Conservation (phyloP, 305 asterid species). For the Solanum chacoense region DNA sequence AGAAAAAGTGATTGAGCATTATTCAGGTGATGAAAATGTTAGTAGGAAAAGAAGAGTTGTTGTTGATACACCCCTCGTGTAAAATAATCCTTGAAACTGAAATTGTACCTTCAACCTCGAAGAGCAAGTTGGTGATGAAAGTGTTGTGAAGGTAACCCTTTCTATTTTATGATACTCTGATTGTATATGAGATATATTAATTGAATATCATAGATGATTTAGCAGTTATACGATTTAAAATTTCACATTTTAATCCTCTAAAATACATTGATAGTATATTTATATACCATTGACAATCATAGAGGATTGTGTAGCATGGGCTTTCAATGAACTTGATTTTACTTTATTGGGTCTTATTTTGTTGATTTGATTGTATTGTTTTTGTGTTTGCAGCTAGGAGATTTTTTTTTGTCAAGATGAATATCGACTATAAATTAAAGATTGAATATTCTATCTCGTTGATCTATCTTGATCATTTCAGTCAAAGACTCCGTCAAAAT, state of each 20-base stretch:
- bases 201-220: not conserved
- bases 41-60: not conserved
- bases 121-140: not conserved
- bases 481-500: not conserved
- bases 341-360: not conserved
- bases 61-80: not conserved
- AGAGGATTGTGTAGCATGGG: not conserved
- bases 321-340: not conserved
- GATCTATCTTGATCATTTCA: not conserved
- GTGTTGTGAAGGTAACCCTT: not conserved
- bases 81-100: not conserved
- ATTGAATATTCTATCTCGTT: not conserved
- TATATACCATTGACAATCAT: not conserved
- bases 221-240: not conserved
- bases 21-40: not conserved
- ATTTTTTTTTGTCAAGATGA: not conserved
- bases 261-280: not conserved
- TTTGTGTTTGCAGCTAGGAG: not conserved
- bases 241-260: not conserved
- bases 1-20: not conserved
- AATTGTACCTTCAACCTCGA: not conserved
- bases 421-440: too few species aligned
- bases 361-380: not conserved
- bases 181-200: not conserved
- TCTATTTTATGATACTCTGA: not conserved